These are phyloP conservation scores for Phytopythium kandeliae DNA, from an alignment of 352 stramenopile genomes.

Conservation along the genomic window DNA sequence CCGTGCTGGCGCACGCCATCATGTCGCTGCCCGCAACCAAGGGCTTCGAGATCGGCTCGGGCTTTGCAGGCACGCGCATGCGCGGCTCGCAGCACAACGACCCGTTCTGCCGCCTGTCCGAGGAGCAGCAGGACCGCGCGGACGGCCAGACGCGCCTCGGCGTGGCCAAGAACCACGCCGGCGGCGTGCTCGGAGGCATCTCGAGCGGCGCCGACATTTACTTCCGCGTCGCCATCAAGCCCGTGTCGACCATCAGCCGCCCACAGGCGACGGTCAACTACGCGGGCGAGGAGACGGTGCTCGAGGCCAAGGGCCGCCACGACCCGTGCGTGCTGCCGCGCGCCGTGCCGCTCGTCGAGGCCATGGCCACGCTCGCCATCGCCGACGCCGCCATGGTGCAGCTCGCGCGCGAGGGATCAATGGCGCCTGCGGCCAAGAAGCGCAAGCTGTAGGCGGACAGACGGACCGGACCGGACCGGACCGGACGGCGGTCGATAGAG, in stretches of 20 bases:
- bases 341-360: constrained; percentile 96
- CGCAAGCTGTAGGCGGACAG: constrained; percentile 33
- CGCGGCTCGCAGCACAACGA: constrained; percentile 98
- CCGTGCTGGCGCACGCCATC: constrained; percentile 97
- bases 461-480: too few relatives aligned
- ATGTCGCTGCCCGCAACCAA: constrained; percentile 99
- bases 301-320: constrained; percentile 97
- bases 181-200: constrained; percentile 98
- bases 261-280: constrained; percentile 93
- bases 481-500: too few relatives aligned
- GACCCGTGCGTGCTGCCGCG: constrained; percentile 98
- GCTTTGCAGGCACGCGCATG: constrained; percentile 95
- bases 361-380: constrained; percentile 96
- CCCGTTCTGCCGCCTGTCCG: constrained; percentile 82
- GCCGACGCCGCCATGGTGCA: constrained; percentile 96
- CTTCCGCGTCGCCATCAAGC: constrained; percentile 98
- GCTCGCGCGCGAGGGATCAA: constrained; percentile 79
- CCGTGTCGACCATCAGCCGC: constrained; percentile 97
- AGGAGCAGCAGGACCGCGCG: constrained; percentile 10
- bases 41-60: constrained; percentile 97
- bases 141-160: constrained; percentile 45
- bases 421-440: constrained; percentile 54
- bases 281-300: constrained; percentile 93
- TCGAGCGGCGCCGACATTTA: constrained; percentile 98
- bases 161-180: constrained; percentile 85